phyloP scores from a whole-genome alignment of 2,329 filamentous ascomycete species.

The Aspergillus sp. region DNA sequence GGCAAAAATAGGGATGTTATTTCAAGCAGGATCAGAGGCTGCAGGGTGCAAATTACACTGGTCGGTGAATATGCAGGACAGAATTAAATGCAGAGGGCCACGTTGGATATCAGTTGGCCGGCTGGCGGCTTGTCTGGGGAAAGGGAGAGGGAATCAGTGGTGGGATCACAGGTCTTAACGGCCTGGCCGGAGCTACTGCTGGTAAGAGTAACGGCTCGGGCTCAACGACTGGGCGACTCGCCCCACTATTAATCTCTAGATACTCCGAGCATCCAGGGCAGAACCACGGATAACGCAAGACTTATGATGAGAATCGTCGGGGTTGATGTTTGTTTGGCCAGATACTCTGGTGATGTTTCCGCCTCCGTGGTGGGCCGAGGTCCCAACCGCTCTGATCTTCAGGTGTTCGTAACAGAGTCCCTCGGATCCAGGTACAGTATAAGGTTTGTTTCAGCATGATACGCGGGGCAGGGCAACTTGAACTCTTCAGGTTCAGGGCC shows the following conservation, averaged over 20 bases:
- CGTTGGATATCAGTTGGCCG: conserved; percentile 23
- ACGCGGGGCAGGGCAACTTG: background rate
- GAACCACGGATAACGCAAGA: background rate
- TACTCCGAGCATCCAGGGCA: background rate
- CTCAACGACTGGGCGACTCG: conserved; percentile 5
- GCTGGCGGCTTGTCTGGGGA: conserved; percentile 21
- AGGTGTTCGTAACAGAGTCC: background rate
- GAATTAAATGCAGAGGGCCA: conserved; percentile 16
- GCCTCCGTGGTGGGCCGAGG: conserved; percentile 6
- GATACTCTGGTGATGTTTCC: background rate
- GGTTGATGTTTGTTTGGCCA: background rate
- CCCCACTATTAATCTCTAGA: conserved; percentile 3
- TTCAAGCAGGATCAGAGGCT: background rate
- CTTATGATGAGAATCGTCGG: background rate
- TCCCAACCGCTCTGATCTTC: conserved; percentile 1
- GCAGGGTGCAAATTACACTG: conserved; percentile 9
- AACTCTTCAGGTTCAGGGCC: background rate
- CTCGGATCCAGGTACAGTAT: background rate
- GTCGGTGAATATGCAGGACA: conserved; percentile 16
- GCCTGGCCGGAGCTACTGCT: conserved; percentile 4
- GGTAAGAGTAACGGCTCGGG: background rate
- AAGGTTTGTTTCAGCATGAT: conserved; percentile 8
- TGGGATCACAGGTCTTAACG: conserved; percentile 13
- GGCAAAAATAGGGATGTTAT: background rate
- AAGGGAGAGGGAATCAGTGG: conserved; percentile 17